A percentile compares a stretch with the other conserved stretches of the same genome.
Evolutionary conservation across 169 alveolate species (phyloP).

Genomic region (Plasmodium cynomolgi): DNA sequence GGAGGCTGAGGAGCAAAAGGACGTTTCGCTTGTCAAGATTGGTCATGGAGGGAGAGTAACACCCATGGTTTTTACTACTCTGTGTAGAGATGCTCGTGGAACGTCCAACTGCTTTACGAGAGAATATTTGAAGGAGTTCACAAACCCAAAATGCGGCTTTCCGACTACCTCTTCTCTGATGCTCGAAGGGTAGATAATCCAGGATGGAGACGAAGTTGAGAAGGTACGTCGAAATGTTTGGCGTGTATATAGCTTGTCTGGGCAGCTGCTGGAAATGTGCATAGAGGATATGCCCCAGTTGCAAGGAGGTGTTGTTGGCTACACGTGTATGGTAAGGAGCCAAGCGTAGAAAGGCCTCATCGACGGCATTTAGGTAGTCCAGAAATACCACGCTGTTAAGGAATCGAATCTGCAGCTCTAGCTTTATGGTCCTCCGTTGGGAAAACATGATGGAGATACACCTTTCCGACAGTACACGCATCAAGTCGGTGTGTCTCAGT

Average conservation of each 20-base stretch:
- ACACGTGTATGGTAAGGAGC: not conserved
- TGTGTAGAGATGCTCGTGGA: not conserved
- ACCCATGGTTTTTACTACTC: not conserved
- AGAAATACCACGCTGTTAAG: constrained; percentile 14
- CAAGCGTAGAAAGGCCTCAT: not conserved
- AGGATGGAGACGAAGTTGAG: constrained; percentile 16
- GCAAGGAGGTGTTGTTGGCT: not conserved
- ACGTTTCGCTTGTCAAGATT: constrained; percentile 36
- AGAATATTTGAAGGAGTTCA: not conserved
- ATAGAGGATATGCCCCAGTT: not conserved
- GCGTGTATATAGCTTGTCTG: not conserved
- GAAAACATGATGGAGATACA: constrained; percentile 6
- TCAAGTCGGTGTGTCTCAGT: not conserved
- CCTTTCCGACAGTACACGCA: not conserved
- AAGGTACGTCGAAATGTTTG: constrained; percentile 49
- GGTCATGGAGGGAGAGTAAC: not conserved
- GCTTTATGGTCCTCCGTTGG: not conserved
- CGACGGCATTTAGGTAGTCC: constrained; percentile 22
- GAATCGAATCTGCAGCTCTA: constrained; percentile 28
- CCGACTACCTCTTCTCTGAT: not conserved
- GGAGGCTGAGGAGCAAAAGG: not conserved
- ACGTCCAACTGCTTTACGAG: not conserved
- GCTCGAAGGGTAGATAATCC: not conserved
- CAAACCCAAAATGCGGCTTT: not conserved
- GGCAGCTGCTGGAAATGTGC: constrained; percentile 20